phyloP scores from a whole-genome alignment of 1,284 basidiomycete genomes.

The Moesziomyces parantarcticus region DNA sequence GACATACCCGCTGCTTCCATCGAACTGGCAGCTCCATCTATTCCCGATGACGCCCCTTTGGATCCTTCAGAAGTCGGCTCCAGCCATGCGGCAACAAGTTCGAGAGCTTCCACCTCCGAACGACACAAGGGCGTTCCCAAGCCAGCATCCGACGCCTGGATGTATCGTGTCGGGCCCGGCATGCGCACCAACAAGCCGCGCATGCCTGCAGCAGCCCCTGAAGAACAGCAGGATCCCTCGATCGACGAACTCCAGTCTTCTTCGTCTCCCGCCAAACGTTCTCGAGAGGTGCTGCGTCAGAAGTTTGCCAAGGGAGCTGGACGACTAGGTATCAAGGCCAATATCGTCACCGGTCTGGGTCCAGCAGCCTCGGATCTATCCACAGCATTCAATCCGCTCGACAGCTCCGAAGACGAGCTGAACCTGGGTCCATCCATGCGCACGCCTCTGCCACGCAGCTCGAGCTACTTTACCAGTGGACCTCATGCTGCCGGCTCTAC shows the following conservation, averaged over 20 bases:
- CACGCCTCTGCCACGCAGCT: conserved; percentile 37
- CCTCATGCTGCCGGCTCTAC: conserved; percentile 29
- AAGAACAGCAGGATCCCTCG: conserved; percentile 13
- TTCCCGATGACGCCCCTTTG: not conserved
- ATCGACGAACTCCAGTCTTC: conserved; percentile 13
- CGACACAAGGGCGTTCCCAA: conserved; percentile 53
- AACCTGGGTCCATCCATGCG: conserved; percentile 15
- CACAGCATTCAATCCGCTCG: conserved; percentile 37
- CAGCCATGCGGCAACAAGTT: not conserved
- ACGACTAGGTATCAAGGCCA: conserved; percentile 52
- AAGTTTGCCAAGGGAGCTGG: conserved; percentile 57
- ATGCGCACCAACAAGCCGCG: conserved; percentile 41
- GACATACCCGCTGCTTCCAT: not conserved
- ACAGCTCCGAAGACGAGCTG: conserved; percentile 41
- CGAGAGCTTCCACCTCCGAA: conserved; percentile 13
- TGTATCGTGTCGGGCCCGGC: conserved; percentile 63
- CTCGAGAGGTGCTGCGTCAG: conserved; percentile 44
- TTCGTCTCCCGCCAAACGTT: conserved; percentile 29
- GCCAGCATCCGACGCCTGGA: conserved; percentile 51
- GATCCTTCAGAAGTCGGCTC: not conserved
- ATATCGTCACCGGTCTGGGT: conserved; percentile 23
- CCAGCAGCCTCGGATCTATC: conserved; percentile 23
- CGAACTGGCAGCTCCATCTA: not conserved
- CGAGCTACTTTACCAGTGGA: conserved; percentile 33
- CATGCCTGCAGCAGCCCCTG: conserved; percentile 2